Evolutionary conservation across 768 basidiomycete genomes (phyloP).

Genomic region (Hirschioporus abietinus): DNA sequence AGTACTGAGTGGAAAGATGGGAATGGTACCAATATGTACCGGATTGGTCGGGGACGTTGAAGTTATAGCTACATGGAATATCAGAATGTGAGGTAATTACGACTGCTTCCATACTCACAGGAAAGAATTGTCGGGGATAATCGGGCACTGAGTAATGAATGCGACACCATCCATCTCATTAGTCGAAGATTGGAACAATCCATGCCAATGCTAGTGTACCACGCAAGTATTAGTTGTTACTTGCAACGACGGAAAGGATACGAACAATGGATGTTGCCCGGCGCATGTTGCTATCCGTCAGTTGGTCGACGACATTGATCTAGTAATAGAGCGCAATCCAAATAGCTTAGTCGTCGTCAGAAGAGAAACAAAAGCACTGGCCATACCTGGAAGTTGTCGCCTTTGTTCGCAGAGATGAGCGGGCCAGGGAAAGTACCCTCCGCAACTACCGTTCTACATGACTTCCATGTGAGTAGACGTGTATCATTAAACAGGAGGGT

Average conservation of each 20-base stretch:
- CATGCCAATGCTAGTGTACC: constrained; percentile 24
- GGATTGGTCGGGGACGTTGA: constrained; percentile 24
- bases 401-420: constrained; percentile 37
- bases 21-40: constrained; percentile 40
- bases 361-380: constrained; percentile 1
- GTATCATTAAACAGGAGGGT: neutral
- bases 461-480: neutral
- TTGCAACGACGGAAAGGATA: neutral
- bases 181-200: constrained; percentile 26
- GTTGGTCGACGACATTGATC: constrained; percentile 11
- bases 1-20: constrained; percentile 13
- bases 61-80: constrained; percentile 1
- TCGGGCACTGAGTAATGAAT: constrained; percentile 43
- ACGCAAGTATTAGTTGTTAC: neutral
- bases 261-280: constrained; percentile 18
- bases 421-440: constrained; percentile 37
- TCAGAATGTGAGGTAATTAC: neutral
- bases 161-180: constrained; percentile 35
- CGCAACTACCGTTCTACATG: constrained; percentile 31
- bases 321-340: constrained; percentile 4
- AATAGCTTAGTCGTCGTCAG: constrained; percentile 25
- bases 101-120: constrained; percentile 13
- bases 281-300: constrained; percentile 19
- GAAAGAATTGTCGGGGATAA: constrained; percentile 34
- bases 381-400: constrained; percentile 25